phyloP scores from a whole-genome alignment of 2,329 filamentous ascomycete species.

The Venturia pyrina region DNA sequence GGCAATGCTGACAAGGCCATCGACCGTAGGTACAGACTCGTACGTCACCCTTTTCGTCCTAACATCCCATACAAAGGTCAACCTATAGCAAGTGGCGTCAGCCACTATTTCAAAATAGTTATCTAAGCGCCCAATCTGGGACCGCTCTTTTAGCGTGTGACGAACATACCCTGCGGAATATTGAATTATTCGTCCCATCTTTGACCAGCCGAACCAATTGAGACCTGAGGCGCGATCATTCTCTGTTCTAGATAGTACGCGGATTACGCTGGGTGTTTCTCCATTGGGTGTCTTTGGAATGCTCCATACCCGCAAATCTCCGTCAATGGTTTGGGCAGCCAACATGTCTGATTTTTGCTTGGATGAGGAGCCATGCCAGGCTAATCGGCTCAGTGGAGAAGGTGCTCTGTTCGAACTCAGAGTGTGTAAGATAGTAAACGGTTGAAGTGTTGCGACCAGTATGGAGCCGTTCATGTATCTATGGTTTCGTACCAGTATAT shows the following conservation, averaged over 20 bases:
- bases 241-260: conserved; percentile 73
- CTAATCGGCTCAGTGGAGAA: conserved; percentile 74
- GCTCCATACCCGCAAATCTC: conserved; percentile 92
- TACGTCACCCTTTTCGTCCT: conserved; percentile 94
- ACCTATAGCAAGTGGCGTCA: conserved; percentile 34
- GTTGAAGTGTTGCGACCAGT: conserved; percentile 77
- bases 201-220: conserved; percentile 98
- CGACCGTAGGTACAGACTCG: conserved; percentile 76
- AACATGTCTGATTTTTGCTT: conserved; percentile 98
- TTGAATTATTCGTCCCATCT: conserved; percentile 92
- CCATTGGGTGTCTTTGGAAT: conserved; percentile 69
- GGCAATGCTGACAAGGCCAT: conserved; percentile 70
- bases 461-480: conserved; percentile 95
- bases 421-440: conserved; percentile 91
- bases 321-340: conserved; percentile 82
- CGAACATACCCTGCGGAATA: conserved; percentile 73
- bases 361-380: conserved; percentile 94
- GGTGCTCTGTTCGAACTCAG: conserved; percentile 74
- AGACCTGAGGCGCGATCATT: conserved; percentile 56
- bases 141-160: conserved; percentile 8
- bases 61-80: conserved; percentile 94
- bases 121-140: background rate
- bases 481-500: background rate
- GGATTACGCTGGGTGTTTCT: conserved; percentile 77
- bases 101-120: background rate